Conservation (phyloP, 1,284 basidiomycete genomes). For the Cutaneotrichosporon dermatis region DNA sequence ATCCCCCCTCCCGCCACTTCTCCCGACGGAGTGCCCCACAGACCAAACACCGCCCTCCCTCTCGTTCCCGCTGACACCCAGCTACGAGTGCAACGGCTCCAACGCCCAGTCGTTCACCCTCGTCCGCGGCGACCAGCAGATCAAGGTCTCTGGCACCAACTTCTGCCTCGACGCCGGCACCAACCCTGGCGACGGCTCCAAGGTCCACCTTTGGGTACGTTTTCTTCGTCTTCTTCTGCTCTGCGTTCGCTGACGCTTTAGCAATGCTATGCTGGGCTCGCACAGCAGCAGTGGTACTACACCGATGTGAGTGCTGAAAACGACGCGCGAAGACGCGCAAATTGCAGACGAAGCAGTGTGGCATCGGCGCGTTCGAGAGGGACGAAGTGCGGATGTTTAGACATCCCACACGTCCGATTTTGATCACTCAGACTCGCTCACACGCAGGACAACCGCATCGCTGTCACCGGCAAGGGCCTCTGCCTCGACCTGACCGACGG, state of each 20-base stretch:
- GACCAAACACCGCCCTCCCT: too few species aligned
- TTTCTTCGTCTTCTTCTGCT: too few species aligned
- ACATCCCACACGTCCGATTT: too few species aligned
- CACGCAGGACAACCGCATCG: conserved; percentile 18
- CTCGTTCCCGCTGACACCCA: neutral
- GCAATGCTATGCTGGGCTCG: conserved; percentile 19
- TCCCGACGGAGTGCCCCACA: neutral
- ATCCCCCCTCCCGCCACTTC: neutral
- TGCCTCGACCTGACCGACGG: conserved; percentile 37
- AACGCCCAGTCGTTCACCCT: conserved; percentile 16
- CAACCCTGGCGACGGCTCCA: conserved; percentile 19
- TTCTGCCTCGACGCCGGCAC: conserved; percentile 36
- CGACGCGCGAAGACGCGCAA: too few species aligned
- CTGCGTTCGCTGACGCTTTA: conserved; percentile 18
- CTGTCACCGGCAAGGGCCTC: conserved; percentile 19
- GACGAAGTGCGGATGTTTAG: too few species aligned
- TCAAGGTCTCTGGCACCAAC: conserved; percentile 28
- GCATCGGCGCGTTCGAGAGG: too few species aligned
- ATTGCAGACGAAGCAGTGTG: too few species aligned
- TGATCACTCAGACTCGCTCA: too few species aligned
- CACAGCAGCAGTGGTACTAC: conserved; percentile 28
- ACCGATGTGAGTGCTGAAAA: conserved; percentile 4
- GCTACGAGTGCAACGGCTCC: conserved; percentile 24
- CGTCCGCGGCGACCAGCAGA: conserved; percentile 10
- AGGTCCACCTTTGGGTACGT: neutral